phyloP scores from a whole-genome alignment of 106 monocot genomes.

The Allium fistulosum region DNA sequence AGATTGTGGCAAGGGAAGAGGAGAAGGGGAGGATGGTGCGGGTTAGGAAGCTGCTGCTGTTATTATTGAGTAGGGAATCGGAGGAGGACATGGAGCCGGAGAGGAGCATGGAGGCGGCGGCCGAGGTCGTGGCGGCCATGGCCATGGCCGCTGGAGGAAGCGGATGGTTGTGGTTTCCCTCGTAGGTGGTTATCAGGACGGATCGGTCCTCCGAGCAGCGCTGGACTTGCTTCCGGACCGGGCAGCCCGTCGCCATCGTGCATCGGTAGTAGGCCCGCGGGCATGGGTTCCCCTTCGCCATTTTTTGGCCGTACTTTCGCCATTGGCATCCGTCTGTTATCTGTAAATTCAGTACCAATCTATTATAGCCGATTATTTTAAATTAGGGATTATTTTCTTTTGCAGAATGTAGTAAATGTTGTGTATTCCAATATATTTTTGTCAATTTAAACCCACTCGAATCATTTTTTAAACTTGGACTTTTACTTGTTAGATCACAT shows the following conservation, averaged over 20 bases:
- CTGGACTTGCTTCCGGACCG: slow-evolving; percentile 81
- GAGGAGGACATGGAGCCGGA: slow-evolving; percentile 61
- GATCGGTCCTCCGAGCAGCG: slow-evolving; percentile 59
- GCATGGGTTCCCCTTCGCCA: slow-evolving; percentile 77
- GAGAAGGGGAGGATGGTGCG: slow-evolving; percentile 55
- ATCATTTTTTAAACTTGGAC: too few relatives aligned
- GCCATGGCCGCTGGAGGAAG: slow-evolving; percentile 75
- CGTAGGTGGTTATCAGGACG: slow-evolving; percentile 66
- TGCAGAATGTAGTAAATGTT: too few relatives aligned
- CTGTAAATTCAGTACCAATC: slow-evolving; percentile 16
- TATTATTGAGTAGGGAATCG: slow-evolving; percentile 39
- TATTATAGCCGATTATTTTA: neutral
- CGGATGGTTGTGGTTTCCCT: slow-evolving; percentile 74
- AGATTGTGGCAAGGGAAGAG: slow-evolving; percentile 65
- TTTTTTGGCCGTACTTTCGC: slow-evolving; percentile 78
- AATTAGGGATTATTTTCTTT: too few relatives aligned
- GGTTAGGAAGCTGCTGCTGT: slow-evolving; percentile 27
- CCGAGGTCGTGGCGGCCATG: slow-evolving; percentile 64
- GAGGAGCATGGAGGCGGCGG: slow-evolving; percentile 59
- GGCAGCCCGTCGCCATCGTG: slow-evolving; percentile 65
- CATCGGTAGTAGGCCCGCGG: slow-evolving; percentile 73
- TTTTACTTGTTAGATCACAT: too few relatives aligned
- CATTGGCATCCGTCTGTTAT: slow-evolving; percentile 91
- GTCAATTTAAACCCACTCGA: too few relatives aligned
- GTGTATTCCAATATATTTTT: too few relatives aligned